Evolutionary conservation across 495 filamentous ascomycete genomes (phyloP).

Genomic region (Oidiodendron maius): DNA sequence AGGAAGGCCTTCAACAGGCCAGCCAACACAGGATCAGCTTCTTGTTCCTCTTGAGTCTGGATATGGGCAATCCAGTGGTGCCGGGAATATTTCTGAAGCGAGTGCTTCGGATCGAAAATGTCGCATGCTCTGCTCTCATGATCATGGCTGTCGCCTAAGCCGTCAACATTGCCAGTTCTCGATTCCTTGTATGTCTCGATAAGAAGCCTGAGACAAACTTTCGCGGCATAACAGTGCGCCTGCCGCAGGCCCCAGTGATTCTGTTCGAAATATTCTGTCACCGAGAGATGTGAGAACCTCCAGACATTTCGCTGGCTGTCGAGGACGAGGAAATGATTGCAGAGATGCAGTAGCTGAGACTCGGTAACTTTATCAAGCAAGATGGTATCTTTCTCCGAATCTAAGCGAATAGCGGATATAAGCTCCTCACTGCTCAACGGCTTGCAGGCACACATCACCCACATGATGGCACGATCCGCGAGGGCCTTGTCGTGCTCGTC

Average conservation of each 20-base stretch:
- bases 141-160: not conserved
- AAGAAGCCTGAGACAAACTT: slow-evolving; percentile 8
- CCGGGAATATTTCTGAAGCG: too few relatives aligned
- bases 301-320: slow-evolving; percentile 13
- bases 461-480: slow-evolving; percentile 29
- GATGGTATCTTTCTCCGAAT: slow-evolving; percentile 1
- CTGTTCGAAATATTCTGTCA: slow-evolving; percentile 18
- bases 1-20: slow-evolving; percentile 29
- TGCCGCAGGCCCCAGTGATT: slow-evolving; percentile 4
- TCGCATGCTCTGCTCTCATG: slow-evolving; percentile 20
- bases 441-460: slow-evolving; percentile 27
- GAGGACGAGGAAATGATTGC: slow-evolving; percentile 14
- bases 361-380: slow-evolving; percentile 6
- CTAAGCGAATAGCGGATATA: slow-evolving; percentile 7
- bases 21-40: too few relatives aligned
- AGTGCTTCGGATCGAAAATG: too few relatives aligned
- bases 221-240: slow-evolving; percentile 13
- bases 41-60: slow-evolving; percentile 10
- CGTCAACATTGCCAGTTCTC: slow-evolving; percentile 1
- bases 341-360: slow-evolving; percentile 10
- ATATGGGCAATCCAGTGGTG: slow-evolving; percentile 27
- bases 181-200: slow-evolving; percentile 2
- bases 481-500: slow-evolving; percentile 17
- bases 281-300: slow-evolving; percentile 19
- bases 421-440: slow-evolving; percentile 19